phyloP scores from a whole-genome alignment of 2,329 filamentous ascomycete genomes.

The Claviceps paspali region DNA sequence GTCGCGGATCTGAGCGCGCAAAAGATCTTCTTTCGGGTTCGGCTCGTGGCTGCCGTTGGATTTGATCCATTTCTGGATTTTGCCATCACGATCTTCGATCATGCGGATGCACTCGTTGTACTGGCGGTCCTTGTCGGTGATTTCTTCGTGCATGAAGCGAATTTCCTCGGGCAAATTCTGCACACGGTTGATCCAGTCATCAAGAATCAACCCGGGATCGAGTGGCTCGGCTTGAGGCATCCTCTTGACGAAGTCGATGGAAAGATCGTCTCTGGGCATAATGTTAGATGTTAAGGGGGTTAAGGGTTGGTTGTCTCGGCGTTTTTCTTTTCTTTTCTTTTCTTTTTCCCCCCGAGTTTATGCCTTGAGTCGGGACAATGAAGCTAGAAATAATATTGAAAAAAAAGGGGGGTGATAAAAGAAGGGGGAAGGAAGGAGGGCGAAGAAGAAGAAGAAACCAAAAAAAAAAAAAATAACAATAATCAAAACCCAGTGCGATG shows the following conservation, averaged over 20 bases:
- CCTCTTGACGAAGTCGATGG: slow-evolving; percentile 54
- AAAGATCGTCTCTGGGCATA: slow-evolving; percentile 60
- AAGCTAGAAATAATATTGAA: too few relatives aligned
- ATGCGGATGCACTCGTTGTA: slow-evolving; percentile 53
- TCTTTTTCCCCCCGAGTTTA: too few relatives aligned
- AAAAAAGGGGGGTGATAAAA: background rate
- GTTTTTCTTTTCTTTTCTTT: background rate
- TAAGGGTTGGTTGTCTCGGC: background rate
- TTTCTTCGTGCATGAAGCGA: slow-evolving; percentile 70
- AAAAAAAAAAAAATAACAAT: background rate
- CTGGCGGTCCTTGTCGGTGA: slow-evolving; percentile 61
- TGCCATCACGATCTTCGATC: slow-evolving; percentile 57
- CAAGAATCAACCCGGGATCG: slow-evolving; percentile 55
- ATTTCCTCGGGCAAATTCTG: slow-evolving; percentile 73
- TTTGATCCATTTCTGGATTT: slow-evolving; percentile 71
- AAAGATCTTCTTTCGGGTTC: slow-evolving; percentile 60
- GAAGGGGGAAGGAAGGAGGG: too few relatives aligned
- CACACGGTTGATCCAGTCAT: slow-evolving; percentile 61
- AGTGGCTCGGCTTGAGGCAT: slow-evolving; percentile 47
- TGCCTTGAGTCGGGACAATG: too few relatives aligned
- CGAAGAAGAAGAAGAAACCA: background rate
- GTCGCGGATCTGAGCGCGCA: slow-evolving; percentile 50
- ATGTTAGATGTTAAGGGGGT: slow-evolving; percentile 34
- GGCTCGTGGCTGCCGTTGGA: slow-evolving; percentile 55
- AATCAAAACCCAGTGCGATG: background rate